A percentile compares a stretch with the other conserved stretches of the same genome.
Evolutionary conservation across 495 filamentous ascomycete genomes (phyloP).

Genomic region (Articulospora tetracladia): DNA sequence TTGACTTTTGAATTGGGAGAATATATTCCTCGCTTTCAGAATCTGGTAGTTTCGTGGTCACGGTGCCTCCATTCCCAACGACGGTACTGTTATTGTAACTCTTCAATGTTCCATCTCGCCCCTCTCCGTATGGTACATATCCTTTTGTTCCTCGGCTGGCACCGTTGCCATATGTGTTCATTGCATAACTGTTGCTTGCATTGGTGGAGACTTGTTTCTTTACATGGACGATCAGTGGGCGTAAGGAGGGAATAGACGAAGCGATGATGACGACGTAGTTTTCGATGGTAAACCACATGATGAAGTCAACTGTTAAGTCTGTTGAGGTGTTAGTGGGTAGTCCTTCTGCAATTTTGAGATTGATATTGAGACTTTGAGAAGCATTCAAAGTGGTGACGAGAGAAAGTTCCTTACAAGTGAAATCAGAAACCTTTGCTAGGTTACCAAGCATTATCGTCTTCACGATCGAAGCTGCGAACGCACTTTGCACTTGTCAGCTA

Average conservation of each 20-base stretch:
- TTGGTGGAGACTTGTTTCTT: constrained; percentile 11
- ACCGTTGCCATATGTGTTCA: constrained; percentile 1
- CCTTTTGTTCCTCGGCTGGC: constrained; percentile 6
- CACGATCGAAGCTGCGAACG: constrained; percentile 9
- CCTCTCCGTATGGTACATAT: constrained; percentile 6
- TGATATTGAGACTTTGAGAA: too few relatives aligned
- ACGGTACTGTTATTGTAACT: not conserved
- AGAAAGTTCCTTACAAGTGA: constrained; percentile 3
- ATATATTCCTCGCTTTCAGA: constrained; percentile 9
- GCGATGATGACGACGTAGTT: constrained; percentile 16
- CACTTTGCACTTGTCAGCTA: constrained; percentile 6
- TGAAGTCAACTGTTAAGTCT: constrained; percentile 14
- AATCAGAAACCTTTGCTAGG: constrained; percentile 5
- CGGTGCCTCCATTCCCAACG: not conserved
- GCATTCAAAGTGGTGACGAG: too few relatives aligned
- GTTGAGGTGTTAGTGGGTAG: too few relatives aligned
- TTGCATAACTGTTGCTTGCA: not conserved
- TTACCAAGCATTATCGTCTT: constrained; percentile 8
- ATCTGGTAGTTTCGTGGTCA: not conserved
- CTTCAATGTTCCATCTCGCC: constrained; percentile 5
- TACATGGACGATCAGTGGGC: constrained; percentile 9
- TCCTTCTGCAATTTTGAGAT: too few relatives aligned
- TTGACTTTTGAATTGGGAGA: constrained; percentile 1
- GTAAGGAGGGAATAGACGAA: constrained; percentile 4
- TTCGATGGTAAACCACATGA: constrained; percentile 27